Base-by-base conservation (phyloP, 2,329 filamentous ascomycete genomes). In the Verticillium dahliae region DNA sequence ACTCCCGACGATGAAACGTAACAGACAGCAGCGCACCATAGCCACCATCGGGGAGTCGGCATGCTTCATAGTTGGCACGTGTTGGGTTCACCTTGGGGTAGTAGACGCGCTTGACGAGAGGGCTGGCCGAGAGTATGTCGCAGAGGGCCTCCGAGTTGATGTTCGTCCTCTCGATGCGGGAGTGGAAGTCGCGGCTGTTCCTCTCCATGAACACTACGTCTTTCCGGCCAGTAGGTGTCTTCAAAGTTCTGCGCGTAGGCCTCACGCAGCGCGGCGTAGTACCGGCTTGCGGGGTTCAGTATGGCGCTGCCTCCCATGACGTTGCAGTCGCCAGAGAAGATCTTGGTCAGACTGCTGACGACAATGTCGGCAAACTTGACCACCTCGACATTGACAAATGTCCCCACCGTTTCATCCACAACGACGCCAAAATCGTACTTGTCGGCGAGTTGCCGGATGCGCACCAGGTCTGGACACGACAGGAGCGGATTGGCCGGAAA, bases 241-340 rank as follows among this genome's bases (percentile, higher is more conserved):
- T 96, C 91, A 72, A 90, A 95, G 54, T 90, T 85, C 9, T 74
- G 72, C 4, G 77, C 75, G 72, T 91, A 85, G n/a, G 81, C 80
- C 5, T 78, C 71, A 71, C 92, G 94, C n/a, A 99, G 75, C 0
- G 76, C 68, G 2, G 73, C 61, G 73, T 97, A 97, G 75, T 89
- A 90, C 56, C 78, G 85, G n/a, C 87, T 80, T 61, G 87, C 84
- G 0, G 85, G 85, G 69, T 88, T 88, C 56, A 88, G 72, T 60
- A 88, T 84, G 56, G 82, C 77, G 66, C 88, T 90, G 61, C 95
- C 95, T 62, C 93, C 95, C 94, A 98, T 98, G 67, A 99, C 95
- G 74, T 99, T 98, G 74, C 91, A 95, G 75, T 97, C 95, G 58
- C 95, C 95, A 61, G 92, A 96, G 77, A 99, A 99, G 60, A 98